Conservation (phyloP, 192 early-diverging fungal species). For the Umbelopsis ramanniana region DNA sequence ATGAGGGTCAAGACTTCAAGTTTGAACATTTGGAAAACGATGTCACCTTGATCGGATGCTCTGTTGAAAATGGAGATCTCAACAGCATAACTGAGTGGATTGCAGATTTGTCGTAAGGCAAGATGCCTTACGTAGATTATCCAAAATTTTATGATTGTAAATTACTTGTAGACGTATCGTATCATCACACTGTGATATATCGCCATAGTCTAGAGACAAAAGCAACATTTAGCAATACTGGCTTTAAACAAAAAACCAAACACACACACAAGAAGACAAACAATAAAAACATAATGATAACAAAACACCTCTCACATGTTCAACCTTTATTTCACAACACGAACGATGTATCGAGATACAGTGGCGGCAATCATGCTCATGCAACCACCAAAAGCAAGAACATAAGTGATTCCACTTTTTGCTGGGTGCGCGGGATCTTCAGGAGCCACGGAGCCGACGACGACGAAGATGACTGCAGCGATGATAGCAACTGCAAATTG, state of each 20-base stretch:
- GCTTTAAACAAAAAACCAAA: too few relatives aligned
- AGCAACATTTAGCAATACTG: too few relatives aligned
- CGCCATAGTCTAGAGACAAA: too few relatives aligned
- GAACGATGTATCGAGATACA: slow-evolving; percentile 51
- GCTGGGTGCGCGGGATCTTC: slow-evolving; percentile 22
- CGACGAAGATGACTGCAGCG: slow-evolving; percentile 57
- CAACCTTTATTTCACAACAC: slow-evolving; percentile 24
- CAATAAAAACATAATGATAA: too few relatives aligned
- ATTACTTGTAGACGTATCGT: background rate
- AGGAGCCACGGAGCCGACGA: slow-evolving; percentile 55
- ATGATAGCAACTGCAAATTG: slow-evolving; percentile 88
- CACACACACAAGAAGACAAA: too few relatives aligned
- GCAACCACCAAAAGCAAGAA: slow-evolving; percentile 74
- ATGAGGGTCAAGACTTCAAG: slow-evolving; percentile 78
- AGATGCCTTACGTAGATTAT: background rate
- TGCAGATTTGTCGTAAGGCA: slow-evolving; percentile 32
- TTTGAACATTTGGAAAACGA: slow-evolving; percentile 81
- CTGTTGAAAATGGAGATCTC: slow-evolving; percentile 63
- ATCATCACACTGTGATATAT: too few relatives aligned
- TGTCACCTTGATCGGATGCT: slow-evolving; percentile 67
- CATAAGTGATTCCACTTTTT: slow-evolving; percentile 56
- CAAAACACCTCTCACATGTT: too few relatives aligned
- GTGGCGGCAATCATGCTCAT: slow-evolving; percentile 67
- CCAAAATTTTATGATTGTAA: background rate
- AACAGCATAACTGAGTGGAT: slow-evolving; percentile 69